Evolutionary conservation across 805 yeast genomes (phyloP).

Genomic region (Babjeviella inositovora): DNA sequence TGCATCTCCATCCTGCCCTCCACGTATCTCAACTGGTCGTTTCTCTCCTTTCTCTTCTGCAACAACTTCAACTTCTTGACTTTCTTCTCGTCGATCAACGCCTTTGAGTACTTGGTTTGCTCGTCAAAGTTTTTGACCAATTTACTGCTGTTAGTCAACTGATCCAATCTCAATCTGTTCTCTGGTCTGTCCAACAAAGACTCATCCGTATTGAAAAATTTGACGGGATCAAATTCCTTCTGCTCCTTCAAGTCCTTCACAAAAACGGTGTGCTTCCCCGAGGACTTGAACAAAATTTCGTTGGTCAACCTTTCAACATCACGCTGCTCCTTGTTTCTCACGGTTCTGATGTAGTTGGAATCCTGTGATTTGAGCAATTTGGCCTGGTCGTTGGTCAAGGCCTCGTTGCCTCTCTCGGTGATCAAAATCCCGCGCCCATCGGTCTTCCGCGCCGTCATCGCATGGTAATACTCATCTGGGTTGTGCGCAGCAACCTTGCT

Average conservation of each 20-base stretch:
- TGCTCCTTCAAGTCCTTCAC: slow-evolving; percentile 49
- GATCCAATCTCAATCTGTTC: slow-evolving; percentile 52
- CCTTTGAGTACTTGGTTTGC: slow-evolving; percentile 10
- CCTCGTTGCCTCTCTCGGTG: slow-evolving; percentile 47
- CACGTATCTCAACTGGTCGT: slow-evolving; percentile 47
- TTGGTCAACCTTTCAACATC: slow-evolving; percentile 45
- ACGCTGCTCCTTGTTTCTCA: slow-evolving; percentile 51
- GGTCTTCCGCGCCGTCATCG: slow-evolving; percentile 60
- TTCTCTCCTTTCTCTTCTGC: slow-evolving; percentile 54
- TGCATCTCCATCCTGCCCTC: slow-evolving; percentile 63
- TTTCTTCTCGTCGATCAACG: slow-evolving; percentile 27
- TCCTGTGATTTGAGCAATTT: slow-evolving; percentile 84
- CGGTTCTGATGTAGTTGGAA: slow-evolving; percentile 65
- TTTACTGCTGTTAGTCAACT: slow-evolving; percentile 25
- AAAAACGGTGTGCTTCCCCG: slow-evolving; percentile 74
- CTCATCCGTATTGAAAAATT: slow-evolving; percentile 56
- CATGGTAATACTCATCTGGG: slow-evolving; percentile 94
- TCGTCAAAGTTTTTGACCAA: slow-evolving; percentile 9
- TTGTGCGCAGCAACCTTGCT: slow-evolving; percentile 61
- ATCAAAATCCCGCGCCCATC: slow-evolving; percentile 57
- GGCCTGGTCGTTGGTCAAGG: slow-evolving; percentile 56
- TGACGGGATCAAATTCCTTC: slow-evolving; percentile 43
- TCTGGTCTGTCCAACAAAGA: slow-evolving; percentile 46
- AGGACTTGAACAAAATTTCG: slow-evolving; percentile 30
- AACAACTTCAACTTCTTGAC: slow-evolving; percentile 43